Evolutionary conservation across 2,329 filamentous ascomycete species (phyloP).

Genomic region (Zymoseptoria brevis): DNA sequence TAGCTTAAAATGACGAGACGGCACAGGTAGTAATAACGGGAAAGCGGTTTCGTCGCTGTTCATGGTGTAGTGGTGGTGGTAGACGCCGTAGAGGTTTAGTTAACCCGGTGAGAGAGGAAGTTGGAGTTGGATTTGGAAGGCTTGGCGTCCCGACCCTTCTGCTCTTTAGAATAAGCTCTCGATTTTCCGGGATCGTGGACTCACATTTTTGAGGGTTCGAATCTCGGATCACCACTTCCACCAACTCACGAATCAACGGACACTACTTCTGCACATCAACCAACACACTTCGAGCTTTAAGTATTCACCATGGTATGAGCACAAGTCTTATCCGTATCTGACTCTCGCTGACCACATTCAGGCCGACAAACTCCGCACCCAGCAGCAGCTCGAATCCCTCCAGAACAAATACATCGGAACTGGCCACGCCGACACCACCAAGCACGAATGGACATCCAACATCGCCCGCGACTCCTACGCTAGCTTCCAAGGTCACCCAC

Average conservation of each 20-base stretch:
- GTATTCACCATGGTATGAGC: not conserved
- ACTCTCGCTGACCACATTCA: slow-evolving; percentile 1
- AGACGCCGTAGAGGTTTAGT: too few species aligned
- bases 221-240: too few species aligned
- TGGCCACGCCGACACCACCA: slow-evolving; percentile 91
- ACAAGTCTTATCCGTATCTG: not conserved
- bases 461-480: slow-evolving; percentile 89
- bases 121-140: too few species aligned
- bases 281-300: not conserved
- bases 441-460: slow-evolving; percentile 95
- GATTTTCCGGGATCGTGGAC: not conserved
- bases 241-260: not conserved
- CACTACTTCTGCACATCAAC: not conserved
- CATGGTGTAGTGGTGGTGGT: too few species aligned
- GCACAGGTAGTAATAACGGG: too few species aligned
- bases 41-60: too few species aligned
- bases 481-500: slow-evolving; percentile 81
- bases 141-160: too few species aligned
- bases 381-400: slow-evolving; percentile 94
- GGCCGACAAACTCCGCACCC: slow-evolving; percentile 96
- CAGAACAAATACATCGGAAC: slow-evolving; percentile 95
- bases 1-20: too few species aligned
- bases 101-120: too few species aligned
- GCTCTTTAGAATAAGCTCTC: too few species aligned
- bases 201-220: too few species aligned